A percentile compares a stretch with the other conserved stretches of the same genome.
phyloP scores from a whole-genome alignment of 2,329 filamentous ascomycete species.

The Trichophaea hybrida region DNA sequence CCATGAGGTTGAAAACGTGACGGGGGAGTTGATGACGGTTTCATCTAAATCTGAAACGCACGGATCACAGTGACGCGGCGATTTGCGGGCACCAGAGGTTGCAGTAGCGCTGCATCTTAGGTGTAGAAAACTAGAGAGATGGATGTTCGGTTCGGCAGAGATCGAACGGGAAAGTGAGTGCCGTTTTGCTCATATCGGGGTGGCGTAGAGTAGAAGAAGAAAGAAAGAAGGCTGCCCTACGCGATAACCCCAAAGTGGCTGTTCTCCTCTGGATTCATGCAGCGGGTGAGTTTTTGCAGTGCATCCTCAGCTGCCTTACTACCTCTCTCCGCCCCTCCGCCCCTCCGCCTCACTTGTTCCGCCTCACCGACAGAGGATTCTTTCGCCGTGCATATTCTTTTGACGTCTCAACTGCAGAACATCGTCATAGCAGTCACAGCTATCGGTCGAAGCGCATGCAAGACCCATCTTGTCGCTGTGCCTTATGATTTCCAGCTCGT shows the following conservation, averaged over 20 bases:
- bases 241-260: too few relatives aligned
- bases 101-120: not conserved
- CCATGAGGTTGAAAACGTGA: not conserved
- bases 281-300: not conserved
- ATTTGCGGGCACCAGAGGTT: not conserved
- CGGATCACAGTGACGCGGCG: not conserved
- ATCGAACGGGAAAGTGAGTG: not conserved
- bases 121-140: not conserved
- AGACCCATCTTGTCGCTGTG: too few relatives aligned
- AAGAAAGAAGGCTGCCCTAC: not conserved
- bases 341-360: not conserved
- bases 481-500: too few relatives aligned
- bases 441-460: too few relatives aligned
- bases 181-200: not conserved
- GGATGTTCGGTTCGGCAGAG: slow-evolving; percentile 3
- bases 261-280: too few relatives aligned
- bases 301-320: not conserved
- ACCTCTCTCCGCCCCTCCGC: not conserved
- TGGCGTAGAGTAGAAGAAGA: not conserved
- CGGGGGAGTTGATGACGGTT: not conserved
- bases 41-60: not conserved
- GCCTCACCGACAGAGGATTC: not conserved
- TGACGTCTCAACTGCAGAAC: too few relatives aligned
- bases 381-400: too few relatives aligned
- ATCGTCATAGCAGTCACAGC: too few relatives aligned